Evolutionary conservation across 2,329 filamentous ascomycete genomes (phyloP).

Genomic region (Geoglossum cookeanum): DNA sequence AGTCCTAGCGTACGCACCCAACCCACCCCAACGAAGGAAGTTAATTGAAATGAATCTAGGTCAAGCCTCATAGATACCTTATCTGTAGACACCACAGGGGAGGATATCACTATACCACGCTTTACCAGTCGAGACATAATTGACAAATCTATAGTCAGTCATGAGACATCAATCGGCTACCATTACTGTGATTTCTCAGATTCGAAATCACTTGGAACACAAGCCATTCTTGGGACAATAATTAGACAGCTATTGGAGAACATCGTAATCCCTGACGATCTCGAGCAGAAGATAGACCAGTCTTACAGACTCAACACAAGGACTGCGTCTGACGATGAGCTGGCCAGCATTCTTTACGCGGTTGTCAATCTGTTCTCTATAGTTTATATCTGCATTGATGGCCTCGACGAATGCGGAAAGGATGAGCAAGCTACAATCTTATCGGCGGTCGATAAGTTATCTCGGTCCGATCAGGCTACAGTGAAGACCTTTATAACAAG

Average conservation of each 20-base stretch:
- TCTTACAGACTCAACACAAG: neutral
- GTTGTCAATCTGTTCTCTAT: neutral
- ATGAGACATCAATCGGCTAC: slow-evolving; percentile 3
- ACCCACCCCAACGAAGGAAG: neutral
- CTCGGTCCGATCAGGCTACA: neutral
- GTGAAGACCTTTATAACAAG: neutral
- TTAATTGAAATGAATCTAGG: neutral
- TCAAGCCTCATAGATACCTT: slow-evolving; percentile 4
- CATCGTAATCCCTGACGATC: slow-evolving; percentile 3
- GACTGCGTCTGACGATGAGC: neutral
- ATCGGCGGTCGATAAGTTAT: slow-evolving; percentile 1
- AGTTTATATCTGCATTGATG: slow-evolving; percentile 5
- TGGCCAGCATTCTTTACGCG: slow-evolving; percentile 1
- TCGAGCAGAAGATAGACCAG: slow-evolving; percentile 4
- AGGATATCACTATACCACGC: slow-evolving; percentile 4
- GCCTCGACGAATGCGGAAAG: neutral
- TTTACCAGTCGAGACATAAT: slow-evolving; percentile 4
- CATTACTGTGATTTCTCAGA: slow-evolving; percentile 6
- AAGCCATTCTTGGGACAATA: slow-evolving; percentile 3
- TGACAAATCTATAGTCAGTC: slow-evolving; percentile 1
- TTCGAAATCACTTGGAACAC: slow-evolving; percentile 2
- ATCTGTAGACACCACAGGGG: neutral
- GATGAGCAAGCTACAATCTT: neutral
- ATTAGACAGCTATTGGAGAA: slow-evolving; percentile 4
- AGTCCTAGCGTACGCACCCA: neutral